A percentile compares a stretch with the other conserved stretches of the same genome.
These are phyloP conservation scores for Penicillium mononematosum DNA, from an alignment of 495 filamentous ascomycete genomes.

Conservation along the genomic window DNA sequence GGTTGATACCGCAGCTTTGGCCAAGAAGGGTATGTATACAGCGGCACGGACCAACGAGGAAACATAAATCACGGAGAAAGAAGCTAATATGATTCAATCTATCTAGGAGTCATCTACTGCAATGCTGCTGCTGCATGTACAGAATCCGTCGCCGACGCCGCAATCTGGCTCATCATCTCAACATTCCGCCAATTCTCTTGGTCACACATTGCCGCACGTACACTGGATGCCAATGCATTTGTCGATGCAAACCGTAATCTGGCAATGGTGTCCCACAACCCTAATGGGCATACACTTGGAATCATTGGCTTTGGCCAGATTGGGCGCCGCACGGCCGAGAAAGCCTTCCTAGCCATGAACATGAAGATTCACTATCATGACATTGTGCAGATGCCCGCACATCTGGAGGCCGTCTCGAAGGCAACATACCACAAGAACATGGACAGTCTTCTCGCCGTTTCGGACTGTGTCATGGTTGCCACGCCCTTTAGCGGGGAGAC, in stretches of 20 bases:
- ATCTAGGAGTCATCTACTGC: conserved; percentile 65
- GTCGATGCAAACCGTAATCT: conserved; percentile 56
- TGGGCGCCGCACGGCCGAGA: conserved; percentile 63
- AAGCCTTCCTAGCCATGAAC: conserved; percentile 57
- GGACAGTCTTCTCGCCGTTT: conserved; percentile 49
- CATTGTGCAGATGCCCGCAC: conserved; percentile 52
- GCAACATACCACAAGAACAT: conserved; percentile 55
- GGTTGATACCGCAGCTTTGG: conserved; percentile 68
- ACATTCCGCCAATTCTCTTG: conserved; percentile 64
- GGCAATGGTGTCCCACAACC: conserved; percentile 56
- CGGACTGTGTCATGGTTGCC: conserved; percentile 68
- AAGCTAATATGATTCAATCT: neutral
- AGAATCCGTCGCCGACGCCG: conserved; percentile 61
- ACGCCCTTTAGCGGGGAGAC: conserved; percentile 61
- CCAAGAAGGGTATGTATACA: conserved; percentile 57
- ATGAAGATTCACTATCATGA: conserved; percentile 73
- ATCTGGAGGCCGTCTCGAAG: conserved; percentile 24
- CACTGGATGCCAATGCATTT: conserved; percentile 42
- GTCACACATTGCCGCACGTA: conserved; percentile 51
- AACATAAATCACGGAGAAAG: neutral
- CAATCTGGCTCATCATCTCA: conserved; percentile 61
- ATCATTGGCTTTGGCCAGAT: conserved; percentile 70
- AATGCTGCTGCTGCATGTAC: conserved; percentile 67
- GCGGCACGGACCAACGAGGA: neutral
- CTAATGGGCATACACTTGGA: conserved; percentile 45